Base-by-base conservation (phyloP, 2,329 filamentous ascomycete species). In the Fusarium armeniacum region DNA sequence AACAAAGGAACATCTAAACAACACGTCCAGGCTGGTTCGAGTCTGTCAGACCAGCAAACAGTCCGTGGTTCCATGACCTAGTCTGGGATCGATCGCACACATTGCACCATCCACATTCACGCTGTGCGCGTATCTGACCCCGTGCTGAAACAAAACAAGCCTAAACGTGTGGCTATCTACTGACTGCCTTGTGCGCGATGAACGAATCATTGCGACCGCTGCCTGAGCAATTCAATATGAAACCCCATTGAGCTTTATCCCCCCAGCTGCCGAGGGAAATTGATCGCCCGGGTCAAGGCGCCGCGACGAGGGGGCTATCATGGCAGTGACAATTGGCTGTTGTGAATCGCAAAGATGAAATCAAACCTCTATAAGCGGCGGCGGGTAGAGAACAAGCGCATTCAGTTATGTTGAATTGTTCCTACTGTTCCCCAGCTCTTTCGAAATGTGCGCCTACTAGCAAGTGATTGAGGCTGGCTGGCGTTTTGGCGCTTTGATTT, bases 141-240 rank as follows among this genome's bases (percentile, higher is more conserved):
- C 66, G 67, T 68, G 54, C 71, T 75, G 73, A 75, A 75, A 75
- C 73, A 75, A 69, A 70, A 73, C 62, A 75, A 63, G 69, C 55
- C 65, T 53, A 44, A 61, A 61, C 58, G 60, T 68, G 70, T 71
- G 70, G 65, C 70, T 47, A 56, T 70, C 56, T 52, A 50, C 35
- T 47, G 45, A 58, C 47, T 58, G 38, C 57, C 52, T 69, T 57
- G 70, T 73, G 62, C 52, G 51, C 64, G 46, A 47, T 43, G 58
- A 63, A 62, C 70, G 64, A 73, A 60, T 70, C 65, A 54, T 58
- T 58, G 46, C 41, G 47, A 73, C 38, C 55, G 38, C 54, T 72
- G 62, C 36, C 59, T 57, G 59, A 64, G 61, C 30, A 58, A 65
- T 61, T 69, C 69, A 66, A 69, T 52, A 69, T 73, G 71, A 75